A percentile compares a stretch with the other conserved stretches of the same genome.
phyloP scores from a whole-genome alignment of 2,329 filamentous ascomycete genomes.

The Fusarium sp. region DNA sequence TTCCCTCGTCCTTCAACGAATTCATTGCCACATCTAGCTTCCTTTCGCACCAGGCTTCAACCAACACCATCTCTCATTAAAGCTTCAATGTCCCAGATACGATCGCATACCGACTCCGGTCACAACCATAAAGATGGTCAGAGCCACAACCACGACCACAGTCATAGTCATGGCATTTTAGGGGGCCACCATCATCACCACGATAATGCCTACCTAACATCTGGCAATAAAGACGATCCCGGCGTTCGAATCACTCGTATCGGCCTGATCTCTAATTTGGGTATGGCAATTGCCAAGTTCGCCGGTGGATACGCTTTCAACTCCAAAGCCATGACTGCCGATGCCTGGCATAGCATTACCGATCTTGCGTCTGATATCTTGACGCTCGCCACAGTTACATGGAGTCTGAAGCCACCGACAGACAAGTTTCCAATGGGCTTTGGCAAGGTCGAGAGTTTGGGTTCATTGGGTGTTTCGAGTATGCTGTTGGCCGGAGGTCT shows the following conservation, averaged over 20 bases:
- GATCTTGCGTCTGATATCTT: constrained; percentile 95
- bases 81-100: constrained; percentile 48
- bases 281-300: constrained; percentile 94
- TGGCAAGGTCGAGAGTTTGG: constrained; percentile 97
- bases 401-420: constrained; percentile 87
- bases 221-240: constrained; percentile 79
- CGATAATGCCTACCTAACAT: constrained; percentile 94
- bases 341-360: constrained; percentile 94
- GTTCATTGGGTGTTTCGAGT: constrained; percentile 90
- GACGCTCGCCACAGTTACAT: constrained; percentile 93
- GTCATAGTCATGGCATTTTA: constrained; percentile 40
- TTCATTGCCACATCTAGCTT: constrained; percentile 39
- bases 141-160: constrained; percentile 43
- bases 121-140: constrained; percentile 36
- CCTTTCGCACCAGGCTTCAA: constrained; percentile 38
- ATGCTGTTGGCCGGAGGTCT: constrained; percentile 89
- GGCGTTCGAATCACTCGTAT: constrained; percentile 72
- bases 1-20: constrained; percentile 28
- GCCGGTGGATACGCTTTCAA: constrained; percentile 94
- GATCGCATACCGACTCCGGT: constrained; percentile 45
- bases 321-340: constrained; percentile 90
- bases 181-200: constrained; percentile 78
- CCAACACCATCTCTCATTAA: constrained; percentile 43
- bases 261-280: constrained; percentile 80
- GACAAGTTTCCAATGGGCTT: constrained; percentile 89